Evolutionary conservation across 768 basidiomycete genomes (phyloP), one percentile per base, ranked within the genome.

Genomic region (Pholiota microspora): DNA sequence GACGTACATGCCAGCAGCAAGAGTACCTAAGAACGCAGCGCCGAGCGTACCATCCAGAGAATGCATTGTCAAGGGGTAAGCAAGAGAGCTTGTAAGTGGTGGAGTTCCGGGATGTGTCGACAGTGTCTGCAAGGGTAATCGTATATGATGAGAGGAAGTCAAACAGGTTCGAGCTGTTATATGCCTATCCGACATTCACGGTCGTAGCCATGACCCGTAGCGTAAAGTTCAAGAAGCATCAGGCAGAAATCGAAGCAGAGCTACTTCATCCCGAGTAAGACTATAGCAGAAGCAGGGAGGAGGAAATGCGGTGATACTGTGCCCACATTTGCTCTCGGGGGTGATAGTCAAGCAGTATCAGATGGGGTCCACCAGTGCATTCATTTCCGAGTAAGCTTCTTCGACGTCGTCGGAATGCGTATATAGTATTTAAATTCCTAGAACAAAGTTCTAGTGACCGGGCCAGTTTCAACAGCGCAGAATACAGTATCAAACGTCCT

Each of bases 1-100:
- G 9, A 51, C 38, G 8, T 32, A 51, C 51, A 51, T 31, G 28
- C 40, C 51, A 21, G 51, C 51, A 23, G 40, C 23, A 6, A 51
- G 8, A 18, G 38, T 32, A 9, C 51, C 51, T 10, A 51, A 42
- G 27, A 51, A 51, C 32, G 51, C 36, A 40, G 48, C 32, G 16
- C 44, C 38, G 10, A 45, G 53, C 9, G 27, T 44, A 24, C 31
- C 18, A 27, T 45, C 24, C n/a, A 49, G 49, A n/a, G 51, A 45
- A 29, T 44, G 15, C 29, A 38, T 21, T 13, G 21, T 16, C 29
- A n/a, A n/a, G n/a, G n/a, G n/a, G n/a, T n/a, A n/a, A n/a, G n/a
- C n/a, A n/a, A n/a, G 2, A 7, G 21, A 9, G n/a, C 23, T 42
- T 12, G 21, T 21, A 23, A 23, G 4, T 42, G 16, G 40, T 21